Base-by-base conservation (phyloP, 352 stramenopile species). In the Phytophthora tentaculata region DNA sequence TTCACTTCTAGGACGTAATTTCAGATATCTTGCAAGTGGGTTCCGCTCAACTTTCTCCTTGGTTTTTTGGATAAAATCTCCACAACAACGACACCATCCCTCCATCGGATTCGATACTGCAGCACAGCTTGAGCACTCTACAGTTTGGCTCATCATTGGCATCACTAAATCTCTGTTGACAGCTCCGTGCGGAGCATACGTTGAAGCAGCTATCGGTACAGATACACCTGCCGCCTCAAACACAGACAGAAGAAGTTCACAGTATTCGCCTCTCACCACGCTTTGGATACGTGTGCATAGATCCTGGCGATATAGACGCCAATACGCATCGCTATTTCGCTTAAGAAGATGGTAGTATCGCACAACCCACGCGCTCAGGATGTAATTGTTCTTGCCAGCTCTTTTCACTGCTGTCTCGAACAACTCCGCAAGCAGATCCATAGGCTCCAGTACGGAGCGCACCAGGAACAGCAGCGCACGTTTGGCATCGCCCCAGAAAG, bases 251-350 rank as follows among this genome's bases (percentile, higher is more conserved):
- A 71, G 43, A 7, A 74, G 52, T 24, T 70, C 43, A 32, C 53
- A 54, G 48, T 71, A 68, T 41, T 77, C 55, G 37, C 63, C 76
- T 28, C 67, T 83, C 35, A 66, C 56, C 43, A 58, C 60, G 9
- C 47, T 41, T 20, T 66, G 52, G 28, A 77, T 70, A 17, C 57
- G 57, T 13, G 55, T 66, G 44, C 59, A 52, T 47, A 91, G 74
- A 50, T 66, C 61, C 64, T 80, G 75, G 57, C 68, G 66, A 67
- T 84, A 89, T 35, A 85, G 66, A 51, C 82, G 69, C 67, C 74
- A 75, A 74, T 93, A 93, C 48, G 52, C 47, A n/a, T 64, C 54
- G 23, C 58, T 44, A 60, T 84, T 73, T 26, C 65, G 56, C 43
- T 47, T 56, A 61, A 88, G 79, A 19, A 83, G 52, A 10, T 54